Base-by-base conservation (phyloP, 2,329 filamentous ascomycete genomes). In the Dothidotthia symphoricarpi region DNA sequence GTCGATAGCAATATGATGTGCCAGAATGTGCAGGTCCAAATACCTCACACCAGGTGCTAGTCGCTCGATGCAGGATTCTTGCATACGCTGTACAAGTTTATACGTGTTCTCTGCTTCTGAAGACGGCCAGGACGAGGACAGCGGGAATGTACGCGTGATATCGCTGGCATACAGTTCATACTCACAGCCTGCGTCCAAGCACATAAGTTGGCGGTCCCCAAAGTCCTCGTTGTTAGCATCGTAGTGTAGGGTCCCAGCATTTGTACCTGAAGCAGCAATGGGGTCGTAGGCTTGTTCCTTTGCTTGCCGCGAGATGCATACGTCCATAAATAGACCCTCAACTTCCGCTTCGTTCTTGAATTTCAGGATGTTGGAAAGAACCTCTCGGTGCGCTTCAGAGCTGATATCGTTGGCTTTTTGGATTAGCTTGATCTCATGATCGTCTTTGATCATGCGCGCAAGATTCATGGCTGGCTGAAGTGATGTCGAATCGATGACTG, bases 131-230 rank as follows among this genome's bases (percentile, higher is more conserved):
- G 70, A 70, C 5, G 86, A 86, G 11, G 76, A 78, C 15, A 96
- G 69, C 4, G 91, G 91, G 50, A 96, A 81, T 0, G 90, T 93
- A 25, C 91, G 81, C 0, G 93, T 97, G 17, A 97, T 82, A 65
- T 97, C 91, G 40, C 85, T 86, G 19, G 88, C 88, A 64, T 98
- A 97, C 53, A 85, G 83, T 32, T 82, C 71, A 68, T 82, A 95
- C 67, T 97, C 91, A 50, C 83, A 85, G 2, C 88, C 90, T 1
- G 91, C 90, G 62, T 98, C 91, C 4, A 98, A 73, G 14, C 94
- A 82, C 22, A 97, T 71, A 19, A 90, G 75, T 57, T 90, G 81
- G 40, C 83, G 78, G 16, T 83, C 81, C 3, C 70, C 69, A 13
- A 97, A 77, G 1, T 81, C 69, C 53, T 85, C 77, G 56, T 94